phyloP scores from a whole-genome alignment of 2,329 filamentous ascomycete species.

The Botryotinia convoluta region DNA sequence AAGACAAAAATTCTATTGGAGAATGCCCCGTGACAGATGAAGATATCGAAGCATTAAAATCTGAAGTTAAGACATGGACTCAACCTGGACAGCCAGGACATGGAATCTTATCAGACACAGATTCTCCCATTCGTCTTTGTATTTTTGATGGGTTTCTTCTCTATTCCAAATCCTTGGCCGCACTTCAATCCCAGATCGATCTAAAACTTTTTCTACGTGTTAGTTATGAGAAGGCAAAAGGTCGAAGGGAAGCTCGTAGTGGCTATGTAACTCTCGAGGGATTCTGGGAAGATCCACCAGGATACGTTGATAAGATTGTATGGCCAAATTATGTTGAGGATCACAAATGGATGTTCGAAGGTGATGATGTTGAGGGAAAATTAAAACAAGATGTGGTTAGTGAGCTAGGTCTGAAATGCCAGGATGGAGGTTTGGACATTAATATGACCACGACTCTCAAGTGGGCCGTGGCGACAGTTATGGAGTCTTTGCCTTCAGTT shows the following conservation, averaged over 20 bases:
- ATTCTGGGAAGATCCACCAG: conserved; percentile 93
- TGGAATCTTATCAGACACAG: conserved; percentile 33
- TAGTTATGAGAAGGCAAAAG: conserved; percentile 60
- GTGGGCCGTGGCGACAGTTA: conserved; percentile 66
- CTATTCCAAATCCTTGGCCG: conserved; percentile 57
- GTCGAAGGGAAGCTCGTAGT: conserved; percentile 63
- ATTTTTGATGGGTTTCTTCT: conserved; percentile 89
- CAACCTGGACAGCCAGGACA: conserved; percentile 46
- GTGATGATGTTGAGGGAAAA: conserved; percentile 59
- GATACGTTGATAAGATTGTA: conserved; percentile 90
- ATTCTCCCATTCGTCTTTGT: conserved; percentile 49
- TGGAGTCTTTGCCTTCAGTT: conserved; percentile 41
- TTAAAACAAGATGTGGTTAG: conserved; percentile 48
- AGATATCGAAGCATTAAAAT: conserved; percentile 47
- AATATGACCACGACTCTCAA: conserved; percentile 61
- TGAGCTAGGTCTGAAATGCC: conserved; percentile 48
- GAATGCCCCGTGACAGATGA: conserved; percentile 50
- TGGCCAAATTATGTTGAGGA: conserved; percentile 91
- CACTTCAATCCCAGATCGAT: conserved; percentile 61
- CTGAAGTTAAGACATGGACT: conserved; percentile 49
- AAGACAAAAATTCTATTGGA: conserved; percentile 62
- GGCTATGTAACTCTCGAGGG: conserved; percentile 82
- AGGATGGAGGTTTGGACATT: conserved; percentile 48
- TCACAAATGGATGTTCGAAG: conserved; percentile 76
- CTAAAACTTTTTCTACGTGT: conserved; percentile 76